Evolutionary conservation across 345 rosid species (phyloP).

Genomic region (Sapria himalayana): DNA sequence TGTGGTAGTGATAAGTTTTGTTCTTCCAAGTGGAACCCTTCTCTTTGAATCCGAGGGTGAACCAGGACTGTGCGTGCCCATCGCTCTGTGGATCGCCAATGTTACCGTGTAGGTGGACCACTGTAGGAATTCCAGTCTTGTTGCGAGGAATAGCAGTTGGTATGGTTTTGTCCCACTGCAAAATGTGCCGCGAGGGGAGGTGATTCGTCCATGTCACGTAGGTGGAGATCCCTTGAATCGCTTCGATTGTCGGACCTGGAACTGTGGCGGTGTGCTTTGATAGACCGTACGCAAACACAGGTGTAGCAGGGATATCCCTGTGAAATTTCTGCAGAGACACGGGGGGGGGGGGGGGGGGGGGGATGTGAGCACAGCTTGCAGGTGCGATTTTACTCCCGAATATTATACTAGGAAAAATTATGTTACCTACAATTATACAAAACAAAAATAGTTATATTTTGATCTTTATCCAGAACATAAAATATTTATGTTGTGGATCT

Average conservation of each 20-base stretch:
- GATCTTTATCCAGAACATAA: too few species aligned
- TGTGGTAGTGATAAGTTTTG: constrained; percentile 27
- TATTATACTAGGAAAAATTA: too few species aligned
- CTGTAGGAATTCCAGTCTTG: constrained; percentile 57
- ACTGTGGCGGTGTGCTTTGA: constrained; percentile 37
- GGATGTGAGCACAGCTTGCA: too few species aligned
- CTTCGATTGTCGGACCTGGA: constrained; percentile 92
- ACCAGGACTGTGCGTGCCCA: constrained; percentile 64
- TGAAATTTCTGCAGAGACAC: constrained; percentile 53
- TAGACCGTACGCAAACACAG: constrained; percentile 63
- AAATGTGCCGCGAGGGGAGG: constrained; percentile 69
- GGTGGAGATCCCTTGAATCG: constrained; percentile 33
- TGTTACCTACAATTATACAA: too few species aligned
- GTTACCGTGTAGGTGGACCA: constrained; percentile 86
- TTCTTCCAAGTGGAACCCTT: constrained; percentile 52
- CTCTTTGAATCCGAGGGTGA: constrained; percentile 40
- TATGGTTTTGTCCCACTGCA: constrained; percentile 82
- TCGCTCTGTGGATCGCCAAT: constrained; percentile 60
- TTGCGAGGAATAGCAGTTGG: constrained; percentile 32
- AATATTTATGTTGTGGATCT: too few species aligned
- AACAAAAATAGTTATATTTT: too few species aligned
- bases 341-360: too few species aligned
- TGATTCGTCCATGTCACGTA: constrained; percentile 62
- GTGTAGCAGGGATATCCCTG: constrained; percentile 59
- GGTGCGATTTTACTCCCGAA: too few species aligned